Conservation (phyloP, 768 basidiomycete genomes). For the Antrodiella citrinella region DNA sequence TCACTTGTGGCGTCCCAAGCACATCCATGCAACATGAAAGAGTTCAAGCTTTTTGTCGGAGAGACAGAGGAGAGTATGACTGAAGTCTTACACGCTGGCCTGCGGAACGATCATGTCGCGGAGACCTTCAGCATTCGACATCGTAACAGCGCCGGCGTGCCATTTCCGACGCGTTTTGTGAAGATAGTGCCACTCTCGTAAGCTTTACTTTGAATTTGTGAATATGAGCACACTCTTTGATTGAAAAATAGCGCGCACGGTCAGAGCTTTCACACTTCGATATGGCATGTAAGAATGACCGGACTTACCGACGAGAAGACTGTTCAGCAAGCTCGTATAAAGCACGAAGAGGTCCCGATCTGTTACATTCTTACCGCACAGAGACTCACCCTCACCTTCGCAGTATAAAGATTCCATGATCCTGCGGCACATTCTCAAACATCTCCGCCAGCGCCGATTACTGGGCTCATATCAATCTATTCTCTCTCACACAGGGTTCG, state of each 20-base stretch:
- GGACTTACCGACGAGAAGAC: slow-evolving; percentile 50
- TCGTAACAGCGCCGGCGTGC: slow-evolving; percentile 45
- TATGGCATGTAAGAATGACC: slow-evolving; percentile 63
- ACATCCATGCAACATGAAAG: slow-evolving; percentile 82
- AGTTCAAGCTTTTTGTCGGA: slow-evolving; percentile 68
- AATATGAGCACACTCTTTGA: neutral
- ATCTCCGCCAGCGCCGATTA: slow-evolving; percentile 69
- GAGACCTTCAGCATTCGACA: slow-evolving; percentile 60
- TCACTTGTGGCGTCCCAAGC: slow-evolving; percentile 30
- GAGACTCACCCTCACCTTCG: neutral
- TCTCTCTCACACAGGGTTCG: slow-evolving; percentile 41
- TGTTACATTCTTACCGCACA: neutral
- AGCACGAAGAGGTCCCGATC: slow-evolving; percentile 51
- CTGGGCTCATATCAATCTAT: slow-evolving; percentile 57
- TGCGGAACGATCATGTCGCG: slow-evolving; percentile 56
- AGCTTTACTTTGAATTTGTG: slow-evolving; percentile 18
- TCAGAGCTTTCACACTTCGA: slow-evolving; percentile 68
- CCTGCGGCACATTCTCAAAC: slow-evolving; percentile 64
- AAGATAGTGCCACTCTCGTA: slow-evolving; percentile 74
- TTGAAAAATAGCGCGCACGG: slow-evolving; percentile 59
- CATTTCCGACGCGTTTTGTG: slow-evolving; percentile 59
- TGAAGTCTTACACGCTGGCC: slow-evolving; percentile 52
- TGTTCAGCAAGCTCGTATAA: slow-evolving; percentile 44
- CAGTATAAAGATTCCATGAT: slow-evolving; percentile 62
- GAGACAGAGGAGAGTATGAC: slow-evolving; percentile 56